Evolutionary conservation across 805 yeast species (phyloP).

Genomic region (Metschnikowia dekortorum): DNA sequence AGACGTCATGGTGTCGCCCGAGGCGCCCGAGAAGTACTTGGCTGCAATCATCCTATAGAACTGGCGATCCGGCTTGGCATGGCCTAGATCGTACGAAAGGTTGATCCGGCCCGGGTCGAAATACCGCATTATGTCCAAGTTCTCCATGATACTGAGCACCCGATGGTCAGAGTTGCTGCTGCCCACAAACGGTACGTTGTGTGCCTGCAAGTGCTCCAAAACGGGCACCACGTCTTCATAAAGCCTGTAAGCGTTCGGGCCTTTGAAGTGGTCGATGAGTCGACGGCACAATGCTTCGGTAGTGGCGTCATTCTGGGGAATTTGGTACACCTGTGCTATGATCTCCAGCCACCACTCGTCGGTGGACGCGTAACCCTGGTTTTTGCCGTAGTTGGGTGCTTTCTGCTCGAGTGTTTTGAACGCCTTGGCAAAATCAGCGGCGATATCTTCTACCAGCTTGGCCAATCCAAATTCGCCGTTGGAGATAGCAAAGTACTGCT

Average conservation of each 20-base stretch:
- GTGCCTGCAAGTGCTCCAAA: slow-evolving; percentile 27
- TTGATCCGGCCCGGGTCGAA: slow-evolving; percentile 39
- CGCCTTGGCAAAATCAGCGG: slow-evolving; percentile 23
- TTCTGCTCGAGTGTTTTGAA: slow-evolving; percentile 32
- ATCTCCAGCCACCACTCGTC: slow-evolving; percentile 59
- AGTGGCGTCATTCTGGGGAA: slow-evolving; percentile 19
- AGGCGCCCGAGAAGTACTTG: slow-evolving; percentile 1
- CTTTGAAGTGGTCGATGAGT: slow-evolving; percentile 46
- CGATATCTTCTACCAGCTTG: slow-evolving; percentile 23
- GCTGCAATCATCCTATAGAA: slow-evolving; percentile 32
- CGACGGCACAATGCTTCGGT: slow-evolving; percentile 40
- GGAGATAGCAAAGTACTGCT: slow-evolving; percentile 51
- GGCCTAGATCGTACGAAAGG: slow-evolving; percentile 54
- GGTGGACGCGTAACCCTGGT: slow-evolving; percentile 17
- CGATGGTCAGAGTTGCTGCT: slow-evolving; percentile 63
- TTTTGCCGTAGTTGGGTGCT: slow-evolving; percentile 65
- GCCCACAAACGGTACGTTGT: slow-evolving; percentile 38
- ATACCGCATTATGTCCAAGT: slow-evolving; percentile 41
- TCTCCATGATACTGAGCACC: slow-evolving; percentile 41
- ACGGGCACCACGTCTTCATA: slow-evolving; percentile 52
- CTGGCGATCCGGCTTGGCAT: slow-evolving; percentile 46
- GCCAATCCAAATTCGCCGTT: slow-evolving; percentile 37
- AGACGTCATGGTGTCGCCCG: slow-evolving; percentile 2
- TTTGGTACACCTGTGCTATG: slow-evolving; percentile 40
- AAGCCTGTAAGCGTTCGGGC: slow-evolving; percentile 47